Evolutionary conservation across 2,329 filamentous ascomycete species (phyloP), one percentile per base, ranked within the genome.

Genomic region (Colletotrichum eleusines): DNA sequence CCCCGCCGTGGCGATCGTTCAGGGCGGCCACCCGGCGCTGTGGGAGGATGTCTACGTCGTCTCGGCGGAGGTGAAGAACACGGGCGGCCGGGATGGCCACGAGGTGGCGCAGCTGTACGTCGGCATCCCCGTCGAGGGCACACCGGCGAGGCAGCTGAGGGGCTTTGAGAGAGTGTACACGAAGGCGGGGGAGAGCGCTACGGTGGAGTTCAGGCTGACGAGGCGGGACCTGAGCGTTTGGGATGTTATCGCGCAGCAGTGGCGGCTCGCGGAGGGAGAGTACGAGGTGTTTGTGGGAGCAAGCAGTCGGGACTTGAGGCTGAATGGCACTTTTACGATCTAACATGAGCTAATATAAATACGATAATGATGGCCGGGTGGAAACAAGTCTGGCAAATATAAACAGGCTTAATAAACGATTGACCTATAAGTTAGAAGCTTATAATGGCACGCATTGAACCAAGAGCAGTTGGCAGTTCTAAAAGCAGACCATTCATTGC

Each of bases 161-260:
- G 84, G 83, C 18, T 87, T 86, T 66, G 81, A 83, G 65, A 87
- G 86, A 74, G 76, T 85, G n/a, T 76, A 78, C n/a, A 66, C 86
- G 26, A 75, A 79, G 18, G 75, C 80, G 0, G 83, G 83, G 0
- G 78, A 81, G 58, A 77, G 74, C 2, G 75, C 72, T 59, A 75
- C 73, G 2, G 82, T 87, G 11, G 78, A 78, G 16, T 79, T 87
- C 75, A 76, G 75, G 0, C 74, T 87, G 48, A 82, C 77, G 5
- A 80, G 85, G 16, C 84, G 83, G 70, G 86, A 87, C 75, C 70
- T 87, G 69, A 86, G 85, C 64, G 85, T 85, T 66, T 87, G 85
- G 86, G 84, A 84, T 64, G 80, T 81, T 5, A 76, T 79, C 2
- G 76, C 79, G 63, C 83, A 85, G 76, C 85, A 86, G 72, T 87